Conservation (phyloP, 306 rosid species). For the Delonix regia region DNA sequence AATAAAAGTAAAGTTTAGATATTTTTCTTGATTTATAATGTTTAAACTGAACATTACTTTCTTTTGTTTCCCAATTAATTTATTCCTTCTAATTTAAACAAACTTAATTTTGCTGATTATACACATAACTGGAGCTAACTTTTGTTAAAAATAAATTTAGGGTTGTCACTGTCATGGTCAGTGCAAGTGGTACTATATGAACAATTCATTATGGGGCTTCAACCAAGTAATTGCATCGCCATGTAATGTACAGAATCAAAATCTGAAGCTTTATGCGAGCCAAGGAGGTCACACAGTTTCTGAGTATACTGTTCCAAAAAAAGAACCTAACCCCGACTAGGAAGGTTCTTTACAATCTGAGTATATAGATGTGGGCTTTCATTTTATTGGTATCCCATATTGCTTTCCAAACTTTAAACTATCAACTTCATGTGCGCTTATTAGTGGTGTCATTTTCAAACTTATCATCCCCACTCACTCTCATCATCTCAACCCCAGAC, state of each 20-base stretch:
- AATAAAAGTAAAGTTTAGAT: neutral
- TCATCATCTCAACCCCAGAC: constrained; percentile 46
- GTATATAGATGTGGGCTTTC: neutral
- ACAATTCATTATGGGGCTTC: too few species aligned
- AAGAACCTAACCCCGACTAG: neutral
- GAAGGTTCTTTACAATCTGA: neutral
- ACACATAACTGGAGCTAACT: too few species aligned
- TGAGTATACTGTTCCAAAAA: constrained; percentile 35
- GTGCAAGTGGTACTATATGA: too few species aligned
- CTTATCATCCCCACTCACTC: constrained; percentile 41
- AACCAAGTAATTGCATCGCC: neutral
- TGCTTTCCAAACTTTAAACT: constrained; percentile 39
- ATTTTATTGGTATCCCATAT: constrained; percentile 33
- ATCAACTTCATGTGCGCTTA: constrained; percentile 38
- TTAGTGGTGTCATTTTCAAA: constrained; percentile 53
- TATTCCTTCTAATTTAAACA: too few species aligned
- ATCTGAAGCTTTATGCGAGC: constrained; percentile 1
- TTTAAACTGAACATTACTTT: too few species aligned
- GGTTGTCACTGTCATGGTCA: constrained; percentile 35
- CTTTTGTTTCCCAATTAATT: too few species aligned
- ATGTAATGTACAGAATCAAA: neutral
- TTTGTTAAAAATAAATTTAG: neutral
- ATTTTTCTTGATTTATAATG: too few species aligned
- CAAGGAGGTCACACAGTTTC: constrained; percentile 31
- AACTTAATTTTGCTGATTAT: too few species aligned